A percentile compares a stretch with the other conserved stretches of the same genome.
These are phyloP conservation scores for Anthracocystis panici-leucophaei DNA, from an alignment of 1,284 basidiomycete species.

Conservation along the genomic window DNA sequence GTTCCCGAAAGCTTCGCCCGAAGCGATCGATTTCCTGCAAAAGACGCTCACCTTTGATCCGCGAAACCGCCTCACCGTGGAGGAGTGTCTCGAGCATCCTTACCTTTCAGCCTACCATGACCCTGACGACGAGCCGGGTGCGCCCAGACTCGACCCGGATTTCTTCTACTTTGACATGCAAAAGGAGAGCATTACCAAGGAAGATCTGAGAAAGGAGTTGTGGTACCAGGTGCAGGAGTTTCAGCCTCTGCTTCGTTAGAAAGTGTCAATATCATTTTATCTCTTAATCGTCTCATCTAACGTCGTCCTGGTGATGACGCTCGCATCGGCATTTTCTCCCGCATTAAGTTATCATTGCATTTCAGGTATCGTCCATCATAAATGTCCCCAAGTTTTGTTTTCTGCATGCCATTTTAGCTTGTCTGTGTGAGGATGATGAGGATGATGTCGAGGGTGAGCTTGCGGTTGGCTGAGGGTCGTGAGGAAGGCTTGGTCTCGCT, in stretches of 20 bases:
- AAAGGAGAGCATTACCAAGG: slow-evolving; percentile 54
- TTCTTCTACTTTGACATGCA: slow-evolving; percentile 63
- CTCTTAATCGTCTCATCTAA: slow-evolving; percentile 1
- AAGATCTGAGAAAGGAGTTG: slow-evolving; percentile 59
- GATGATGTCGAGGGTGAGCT: not conserved
- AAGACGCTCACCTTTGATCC: slow-evolving; percentile 80
- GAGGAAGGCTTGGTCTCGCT: not conserved
- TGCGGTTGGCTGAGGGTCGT: not conserved
- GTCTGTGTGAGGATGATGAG: not conserved
- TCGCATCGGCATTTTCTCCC: slow-evolving; percentile 7
- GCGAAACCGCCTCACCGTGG: slow-evolving; percentile 62
- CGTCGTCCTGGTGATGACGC: slow-evolving; percentile 9
- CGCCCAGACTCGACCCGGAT: slow-evolving; percentile 52
- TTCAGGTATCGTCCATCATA: not conserved
- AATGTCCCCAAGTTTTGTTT: not conserved
- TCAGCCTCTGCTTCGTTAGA: slow-evolving; percentile 49
- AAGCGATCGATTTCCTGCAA: slow-evolving; percentile 83
- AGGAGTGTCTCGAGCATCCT: slow-evolving; percentile 65
- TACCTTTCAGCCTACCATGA: slow-evolving; percentile 67
- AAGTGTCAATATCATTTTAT: not conserved
- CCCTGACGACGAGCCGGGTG: slow-evolving; percentile 62
- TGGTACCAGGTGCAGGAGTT: slow-evolving; percentile 62
- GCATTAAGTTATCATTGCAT: not conserved
- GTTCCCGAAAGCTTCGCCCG: slow-evolving; percentile 79
- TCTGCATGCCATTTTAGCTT: not conserved